Conservation (phyloP, 73 alveolate genomes). For the Paramecium octaurelia region DNA sequence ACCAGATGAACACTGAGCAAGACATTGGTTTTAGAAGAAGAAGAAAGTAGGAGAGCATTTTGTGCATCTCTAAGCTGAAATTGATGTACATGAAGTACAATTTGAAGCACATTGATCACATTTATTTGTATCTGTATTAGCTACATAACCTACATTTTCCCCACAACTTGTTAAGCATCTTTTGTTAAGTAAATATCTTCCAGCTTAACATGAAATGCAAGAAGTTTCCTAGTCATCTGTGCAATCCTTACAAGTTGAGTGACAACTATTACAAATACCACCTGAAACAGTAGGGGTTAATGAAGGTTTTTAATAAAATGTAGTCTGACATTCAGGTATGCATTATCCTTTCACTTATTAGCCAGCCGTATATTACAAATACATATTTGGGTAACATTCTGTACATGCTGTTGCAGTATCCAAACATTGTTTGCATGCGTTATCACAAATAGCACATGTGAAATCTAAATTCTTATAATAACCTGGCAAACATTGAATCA, state of each 20-base stretch:
- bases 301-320: background rate
- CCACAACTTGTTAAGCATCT: background rate
- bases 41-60: background rate
- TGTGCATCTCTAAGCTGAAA: background rate
- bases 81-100: constrained; percentile 13
- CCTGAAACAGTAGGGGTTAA: background rate
- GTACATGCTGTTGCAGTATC: background rate
- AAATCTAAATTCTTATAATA: background rate
- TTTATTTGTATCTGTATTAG: background rate
- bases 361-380: background rate
- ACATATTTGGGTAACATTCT: background rate
- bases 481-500: background rate
- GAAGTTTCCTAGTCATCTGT: background rate
- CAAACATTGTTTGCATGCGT: background rate
- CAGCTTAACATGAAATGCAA: background rate
- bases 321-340: background rate
- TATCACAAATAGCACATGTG: background rate
- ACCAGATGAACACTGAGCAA: background rate
- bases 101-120: background rate
- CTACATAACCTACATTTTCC: background rate
- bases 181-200: background rate
- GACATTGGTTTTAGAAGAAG: background rate
- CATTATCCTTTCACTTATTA: background rate
- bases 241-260: background rate
- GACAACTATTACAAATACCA: background rate